A percentile compares a stretch with the other conserved stretches of the same genome.
phyloP scores from a whole-genome alignment of 768 basidiomycete genomes.

The Tephrocybe sp. region DNA sequence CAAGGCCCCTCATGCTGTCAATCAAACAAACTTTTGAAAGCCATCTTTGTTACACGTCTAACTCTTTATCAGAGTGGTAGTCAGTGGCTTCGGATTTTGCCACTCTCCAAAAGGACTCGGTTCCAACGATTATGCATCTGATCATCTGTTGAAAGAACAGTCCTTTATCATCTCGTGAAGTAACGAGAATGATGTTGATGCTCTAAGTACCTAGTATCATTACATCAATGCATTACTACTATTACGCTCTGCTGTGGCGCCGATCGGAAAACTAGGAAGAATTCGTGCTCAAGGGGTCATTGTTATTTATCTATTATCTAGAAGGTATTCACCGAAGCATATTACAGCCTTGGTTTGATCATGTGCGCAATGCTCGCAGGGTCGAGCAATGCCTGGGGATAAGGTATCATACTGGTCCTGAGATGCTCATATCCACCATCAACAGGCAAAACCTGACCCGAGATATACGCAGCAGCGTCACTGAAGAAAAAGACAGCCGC shows the following conservation, averaged over 20 bases:
- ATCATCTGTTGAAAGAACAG: too few species aligned
- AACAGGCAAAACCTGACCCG: conserved; percentile 71
- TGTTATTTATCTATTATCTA: conserved; percentile 6
- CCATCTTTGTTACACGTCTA: background rate
- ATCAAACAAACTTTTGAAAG: background rate
- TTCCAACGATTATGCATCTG: too few species aligned
- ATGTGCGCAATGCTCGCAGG: conserved; percentile 46
- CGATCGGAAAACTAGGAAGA: background rate
- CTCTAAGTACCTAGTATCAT: background rate
- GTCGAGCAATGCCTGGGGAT: conserved; percentile 62
- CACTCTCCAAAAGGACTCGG: too few species aligned
- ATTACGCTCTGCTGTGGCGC: conserved; percentile 7
- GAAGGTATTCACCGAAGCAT: background rate
- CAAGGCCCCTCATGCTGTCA: background rate
- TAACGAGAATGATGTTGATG: background rate
- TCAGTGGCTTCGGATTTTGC: background rate
- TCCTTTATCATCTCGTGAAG: too few species aligned
- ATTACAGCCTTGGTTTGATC: conserved; percentile 48
- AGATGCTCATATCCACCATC: conserved; percentile 65
- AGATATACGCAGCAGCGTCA: conserved; percentile 71
- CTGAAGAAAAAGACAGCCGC: conserved; percentile 81
- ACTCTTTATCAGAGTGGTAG: background rate
- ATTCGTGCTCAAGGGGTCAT: background rate
- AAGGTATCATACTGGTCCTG: conserved; percentile 47
- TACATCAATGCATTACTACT: background rate